A percentile compares a stretch with the other conserved stretches of the same genome.
Evolutionary conservation across 2,329 filamentous ascomycete species (phyloP).

Genomic region (Calonectria pseudoturangicola): DNA sequence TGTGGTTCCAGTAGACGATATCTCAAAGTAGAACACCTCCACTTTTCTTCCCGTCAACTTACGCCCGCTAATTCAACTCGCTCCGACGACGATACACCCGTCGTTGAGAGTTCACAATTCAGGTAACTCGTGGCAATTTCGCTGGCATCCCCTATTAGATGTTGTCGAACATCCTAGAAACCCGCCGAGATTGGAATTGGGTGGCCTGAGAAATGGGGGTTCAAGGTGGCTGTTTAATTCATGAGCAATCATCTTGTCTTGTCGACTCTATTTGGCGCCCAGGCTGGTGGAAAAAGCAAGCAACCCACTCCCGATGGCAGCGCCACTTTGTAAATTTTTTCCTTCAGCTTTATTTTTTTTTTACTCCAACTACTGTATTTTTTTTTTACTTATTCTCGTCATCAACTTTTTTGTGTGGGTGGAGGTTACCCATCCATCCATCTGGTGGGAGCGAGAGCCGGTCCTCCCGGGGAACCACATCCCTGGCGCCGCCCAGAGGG

Average conservation of each 20-base stretch:
- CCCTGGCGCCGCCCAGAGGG: constrained; percentile 29
- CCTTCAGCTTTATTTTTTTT: not conserved
- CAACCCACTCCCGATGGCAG: not conserved
- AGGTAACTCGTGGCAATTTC: constrained; percentile 10
- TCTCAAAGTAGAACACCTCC: constrained; percentile 20
- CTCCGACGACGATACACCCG: not conserved
- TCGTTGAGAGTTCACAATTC: not conserved
- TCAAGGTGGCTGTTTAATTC: not conserved
- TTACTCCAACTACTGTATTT: not conserved
- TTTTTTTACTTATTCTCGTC: constrained; percentile 21
- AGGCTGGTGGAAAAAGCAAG: constrained; percentile 6
- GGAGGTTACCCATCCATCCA: constrained; percentile 3
- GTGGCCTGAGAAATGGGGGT: constrained; percentile 1
- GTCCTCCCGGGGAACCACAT: constrained; percentile 35
- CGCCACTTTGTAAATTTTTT: too few relatives aligned
- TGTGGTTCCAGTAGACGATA: constrained; percentile 15
- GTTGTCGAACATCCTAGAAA: constrained; percentile 8
- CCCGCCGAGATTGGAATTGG: not conserved
- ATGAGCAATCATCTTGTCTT: constrained; percentile 13
- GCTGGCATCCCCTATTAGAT: not conserved
- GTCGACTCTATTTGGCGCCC: constrained; percentile 21
- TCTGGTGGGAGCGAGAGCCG: constrained; percentile 21
- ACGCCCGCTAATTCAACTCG: constrained; percentile 5
- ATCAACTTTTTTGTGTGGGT: constrained; percentile 7
- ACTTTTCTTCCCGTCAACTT: constrained; percentile 9